Base-by-base conservation (phyloP, 2,329 filamentous ascomycete genomes). In the Thermoascus crustaceus region DNA sequence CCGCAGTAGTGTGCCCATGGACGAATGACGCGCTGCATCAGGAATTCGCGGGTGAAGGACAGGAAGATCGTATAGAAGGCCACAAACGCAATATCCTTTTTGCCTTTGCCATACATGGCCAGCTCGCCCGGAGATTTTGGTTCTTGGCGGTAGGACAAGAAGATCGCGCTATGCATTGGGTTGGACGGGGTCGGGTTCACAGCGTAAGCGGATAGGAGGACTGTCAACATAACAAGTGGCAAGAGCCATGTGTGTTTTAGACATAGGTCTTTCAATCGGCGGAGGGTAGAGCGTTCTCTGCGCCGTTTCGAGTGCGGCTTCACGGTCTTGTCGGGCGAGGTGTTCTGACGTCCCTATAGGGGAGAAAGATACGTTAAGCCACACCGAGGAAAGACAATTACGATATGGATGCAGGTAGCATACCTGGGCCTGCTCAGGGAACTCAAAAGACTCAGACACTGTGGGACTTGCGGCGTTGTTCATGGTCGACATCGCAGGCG, bases 41-140 rank as follows among this genome's bases (percentile, higher is more conserved):
- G 73, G 61, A 94, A 94, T 61, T 96, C 88, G 55, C 88, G 85
- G 7, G 86, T 94, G 60, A 96, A 95, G 42, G 84, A 87, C 41
- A 96, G 73, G 14, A 95, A 81, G 38, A 95, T 68, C 25, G 77
- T 89, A 66, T 95, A 95, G 67, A 95, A 95, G 40, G 69, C 67
- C 36, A 95, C 85, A 52, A 96, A 89, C 27, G 83, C 82, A 35
- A 94, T 70, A 58, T 96, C 88, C 68, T 80, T 82, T 25, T 63
- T 71, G n/a, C 88, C 88, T 61, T 95, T 95, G 59, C 82, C 87
- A 65, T 94, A 96, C 54, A 88, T 83, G 17, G 68, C 61, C 11
- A 68, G 61, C 40, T 50, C 72, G 61, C 50, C 67, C 3, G 65
- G 64, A 7, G 48, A 53, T 40, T 64, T 61, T n/a, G 62, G 66